A percentile compares a stretch with the other conserved stretches of the same genome.
Evolutionary conservation across 108 stramenopile species (phyloP).

Genomic region (Cyclotella choctawhatcheeana): DNA sequence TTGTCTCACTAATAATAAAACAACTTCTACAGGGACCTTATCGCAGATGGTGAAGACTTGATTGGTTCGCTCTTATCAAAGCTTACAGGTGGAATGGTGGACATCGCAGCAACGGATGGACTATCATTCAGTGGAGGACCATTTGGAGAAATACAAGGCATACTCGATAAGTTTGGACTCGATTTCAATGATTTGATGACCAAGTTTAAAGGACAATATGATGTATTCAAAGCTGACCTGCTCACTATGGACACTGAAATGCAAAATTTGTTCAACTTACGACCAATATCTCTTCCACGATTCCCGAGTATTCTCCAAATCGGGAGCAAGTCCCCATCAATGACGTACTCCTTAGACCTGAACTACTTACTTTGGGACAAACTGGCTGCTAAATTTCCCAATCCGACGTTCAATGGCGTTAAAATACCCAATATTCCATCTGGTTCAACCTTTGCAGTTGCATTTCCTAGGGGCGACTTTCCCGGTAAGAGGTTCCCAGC

Average conservation of each 20-base stretch:
- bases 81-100: constrained; percentile 10
- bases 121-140: constrained; percentile 7
- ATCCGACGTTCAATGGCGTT: no score
- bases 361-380: constrained; percentile 12
- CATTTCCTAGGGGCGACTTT: no score
- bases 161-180: constrained; percentile 26
- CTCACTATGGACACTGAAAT: neutral
- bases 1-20: neutral
- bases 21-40: constrained; percentile 13
- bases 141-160: constrained; percentile 13
- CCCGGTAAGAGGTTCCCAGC: no score
- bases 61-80: constrained; percentile 1
- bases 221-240: constrained; percentile 11
- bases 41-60: constrained; percentile 12
- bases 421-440: no score
- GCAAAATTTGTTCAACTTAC: constrained; percentile 18
- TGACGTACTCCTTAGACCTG: constrained; percentile 12
- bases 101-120: neutral
- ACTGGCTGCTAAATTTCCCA: no score
- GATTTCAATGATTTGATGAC: constrained; percentile 14
- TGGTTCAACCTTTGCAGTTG: no score
- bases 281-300: constrained; percentile 17
- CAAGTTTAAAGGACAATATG: neutral
- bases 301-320: constrained; percentile 29
- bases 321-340: constrained; percentile 28